Base-by-base conservation (phyloP, 179 eudicot species). In the Camellia oleifera region DNA sequence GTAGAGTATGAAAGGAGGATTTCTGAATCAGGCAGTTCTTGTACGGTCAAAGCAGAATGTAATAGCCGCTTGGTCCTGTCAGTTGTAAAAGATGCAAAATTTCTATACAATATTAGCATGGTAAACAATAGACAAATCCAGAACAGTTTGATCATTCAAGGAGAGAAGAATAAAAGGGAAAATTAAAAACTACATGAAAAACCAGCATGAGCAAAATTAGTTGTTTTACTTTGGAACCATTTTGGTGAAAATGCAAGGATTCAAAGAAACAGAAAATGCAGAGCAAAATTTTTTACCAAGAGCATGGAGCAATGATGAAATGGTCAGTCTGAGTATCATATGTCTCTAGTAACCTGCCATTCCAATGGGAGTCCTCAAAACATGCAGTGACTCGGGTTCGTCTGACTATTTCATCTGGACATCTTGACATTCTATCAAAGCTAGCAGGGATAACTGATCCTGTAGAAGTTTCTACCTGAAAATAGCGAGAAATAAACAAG, bases 391-490 rank as follows among this genome's bases (percentile, higher is more conserved):
- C 44, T 56, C 99, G 89, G 79, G 90, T 84, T 88, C 97, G 88
- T 76, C 98, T 87, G 26, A 96, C 93, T 75, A 94, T 71, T 81
- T 91, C 98, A 85, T 96, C 98, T 3, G 99, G 98, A 75, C 96
- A 89, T 84, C 98, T 91, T 44, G 97, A 89, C n/a, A 89, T 91
- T 56, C 80, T 80, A 83, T 96, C 97, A 80, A 92, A 96, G 78
- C 84, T 85, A 74, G 98, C 92, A 45, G 98, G 97, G 58, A 78
- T 58, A 44, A 92, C 58, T 42, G 83, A 87, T 80, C 99, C 99
- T 12, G 85, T 92, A 64, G 86, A 87, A 73, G 96, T 90, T 75
- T 96, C 97, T 45, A 91, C 89, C 99, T 96, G 86, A 78, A 74
- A 80, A 80, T 68, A 80, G 18, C 6, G 40, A 68, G 20, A 15